Evolutionary conservation across 176 grass and related monocot genomes (phyloP).

Genomic region (Cenchrus purpureus): DNA sequence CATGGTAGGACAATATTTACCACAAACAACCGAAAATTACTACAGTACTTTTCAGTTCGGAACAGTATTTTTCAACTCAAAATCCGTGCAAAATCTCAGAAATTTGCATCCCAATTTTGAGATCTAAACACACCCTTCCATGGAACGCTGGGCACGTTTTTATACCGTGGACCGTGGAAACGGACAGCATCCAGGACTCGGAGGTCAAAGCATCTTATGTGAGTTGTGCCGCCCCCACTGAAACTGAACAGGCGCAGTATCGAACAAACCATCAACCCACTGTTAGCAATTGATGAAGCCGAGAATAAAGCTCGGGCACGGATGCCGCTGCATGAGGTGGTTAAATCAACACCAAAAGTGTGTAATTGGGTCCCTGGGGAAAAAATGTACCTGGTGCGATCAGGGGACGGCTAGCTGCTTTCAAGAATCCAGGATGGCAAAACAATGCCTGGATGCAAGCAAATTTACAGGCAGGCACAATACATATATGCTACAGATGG

Average conservation of each 20-base stretch:
- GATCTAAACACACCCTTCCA: background rate
- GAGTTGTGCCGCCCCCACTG: no score
- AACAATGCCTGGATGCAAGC: constrained; percentile 5
- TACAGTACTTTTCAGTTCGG: no score
- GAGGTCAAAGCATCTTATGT: no score
- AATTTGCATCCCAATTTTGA: no score
- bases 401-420: background rate
- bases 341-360: background rate
- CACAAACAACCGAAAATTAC: no score
- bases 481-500: constrained; percentile 36
- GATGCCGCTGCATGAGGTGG: background rate
- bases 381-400: background rate
- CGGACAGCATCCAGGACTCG: background rate
- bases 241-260: no score
- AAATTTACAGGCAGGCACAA: constrained; percentile 36
- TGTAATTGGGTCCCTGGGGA: background rate
- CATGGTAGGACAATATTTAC: no score
- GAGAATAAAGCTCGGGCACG: background rate
- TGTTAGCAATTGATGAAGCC: no score
- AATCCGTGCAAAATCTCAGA: no score
- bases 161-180: background rate
- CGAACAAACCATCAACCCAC: no score
- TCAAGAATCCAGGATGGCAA: constrained; percentile 12
- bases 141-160: background rate
- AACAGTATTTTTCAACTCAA: no score